A percentile compares a stretch with the other conserved stretches of the same genome.
phyloP scores from a whole-genome alignment of 1,284 basidiomycete genomes.

The Laetiporus sulphureus region DNA sequence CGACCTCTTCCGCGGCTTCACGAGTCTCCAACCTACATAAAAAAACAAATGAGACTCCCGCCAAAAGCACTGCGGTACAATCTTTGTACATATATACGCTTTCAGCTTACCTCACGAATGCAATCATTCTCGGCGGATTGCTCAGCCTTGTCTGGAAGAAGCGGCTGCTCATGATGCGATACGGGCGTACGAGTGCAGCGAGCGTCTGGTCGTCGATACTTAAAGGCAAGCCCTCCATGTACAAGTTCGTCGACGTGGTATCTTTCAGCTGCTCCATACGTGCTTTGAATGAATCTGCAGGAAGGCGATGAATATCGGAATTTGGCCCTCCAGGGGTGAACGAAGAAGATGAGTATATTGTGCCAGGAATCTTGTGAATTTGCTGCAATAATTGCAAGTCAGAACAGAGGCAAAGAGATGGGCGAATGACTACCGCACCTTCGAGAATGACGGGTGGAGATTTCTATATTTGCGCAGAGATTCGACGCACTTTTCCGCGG shows the following conservation, averaged over 20 bases:
- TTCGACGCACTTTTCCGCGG: slow-evolving; percentile 64
- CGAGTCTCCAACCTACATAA: slow-evolving; percentile 54
- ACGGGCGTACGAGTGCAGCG: slow-evolving; percentile 49
- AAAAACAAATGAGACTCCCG: too few species aligned
- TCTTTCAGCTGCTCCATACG: slow-evolving; percentile 67
- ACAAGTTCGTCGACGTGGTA: slow-evolving; percentile 58
- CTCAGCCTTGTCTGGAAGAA: slow-evolving; percentile 71
- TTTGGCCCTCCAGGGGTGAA: slow-evolving; percentile 4
- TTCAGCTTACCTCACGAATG: slow-evolving; percentile 69
- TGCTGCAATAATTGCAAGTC: slow-evolving; percentile 34
- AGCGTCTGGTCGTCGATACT: slow-evolving; percentile 51
- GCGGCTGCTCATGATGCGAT: slow-evolving; percentile 62
- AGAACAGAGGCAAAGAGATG: neutral
- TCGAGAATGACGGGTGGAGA: slow-evolving; percentile 69
- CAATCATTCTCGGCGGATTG: slow-evolving; percentile 67
- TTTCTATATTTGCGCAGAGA: slow-evolving; percentile 60
- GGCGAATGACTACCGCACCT: slow-evolving; percentile 25
- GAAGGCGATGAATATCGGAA: neutral
- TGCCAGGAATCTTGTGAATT: slow-evolving; percentile 74
- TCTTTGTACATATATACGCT: too few species aligned
- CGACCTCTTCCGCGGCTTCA: slow-evolving; percentile 59
- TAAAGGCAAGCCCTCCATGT: slow-evolving; percentile 68
- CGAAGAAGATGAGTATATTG: slow-evolving; percentile 35
- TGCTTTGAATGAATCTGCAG: slow-evolving; percentile 53
- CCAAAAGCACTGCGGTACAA: too few species aligned